Conservation (phyloP, 2,329 filamentous ascomycete genomes). For the Fusarium abutilonis region DNA sequence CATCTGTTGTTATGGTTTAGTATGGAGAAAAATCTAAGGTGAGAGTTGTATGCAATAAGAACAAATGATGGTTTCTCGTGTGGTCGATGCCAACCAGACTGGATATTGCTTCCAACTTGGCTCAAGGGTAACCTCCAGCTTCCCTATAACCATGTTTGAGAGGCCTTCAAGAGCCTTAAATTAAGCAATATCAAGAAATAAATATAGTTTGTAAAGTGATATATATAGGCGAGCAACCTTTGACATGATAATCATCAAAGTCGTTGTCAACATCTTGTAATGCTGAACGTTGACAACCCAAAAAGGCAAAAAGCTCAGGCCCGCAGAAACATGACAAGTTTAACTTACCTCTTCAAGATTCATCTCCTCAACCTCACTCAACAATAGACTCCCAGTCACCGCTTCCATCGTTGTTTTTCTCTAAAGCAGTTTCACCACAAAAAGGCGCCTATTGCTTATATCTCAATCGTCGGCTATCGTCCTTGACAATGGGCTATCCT, state of each 20-base stretch:
- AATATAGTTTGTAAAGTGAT: background rate
- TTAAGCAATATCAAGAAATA: background rate
- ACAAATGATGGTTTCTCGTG: no score
- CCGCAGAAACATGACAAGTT: constrained; percentile 10
- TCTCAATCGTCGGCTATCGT: background rate
- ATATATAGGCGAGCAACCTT: background rate
- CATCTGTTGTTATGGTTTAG: constrained; percentile 30
- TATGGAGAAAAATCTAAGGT: background rate
- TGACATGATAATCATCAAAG: background rate
- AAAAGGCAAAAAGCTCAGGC: constrained; percentile 26
- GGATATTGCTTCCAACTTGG: background rate
- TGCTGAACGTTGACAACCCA: background rate
- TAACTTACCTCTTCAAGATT: constrained; percentile 68
- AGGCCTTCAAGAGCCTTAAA: background rate
- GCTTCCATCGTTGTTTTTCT: constrained; percentile 49
- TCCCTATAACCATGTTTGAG: background rate
- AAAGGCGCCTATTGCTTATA: background rate
- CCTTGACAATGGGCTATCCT: constrained; percentile 64
- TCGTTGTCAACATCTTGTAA: constrained; percentile 31
- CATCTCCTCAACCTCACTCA: constrained; percentile 65
- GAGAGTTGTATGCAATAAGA: no score
- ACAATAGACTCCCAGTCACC: constrained; percentile 58
- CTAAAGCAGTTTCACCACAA: background rate
- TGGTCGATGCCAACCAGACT: no score
- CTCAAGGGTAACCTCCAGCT: background rate